A percentile compares a stretch with the other conserved stretches of the same genome.
These are phyloP conservation scores for Larix sibirica DNA, from an alignment of 83 land plant genomes.

Conservation along the genomic window DNA sequence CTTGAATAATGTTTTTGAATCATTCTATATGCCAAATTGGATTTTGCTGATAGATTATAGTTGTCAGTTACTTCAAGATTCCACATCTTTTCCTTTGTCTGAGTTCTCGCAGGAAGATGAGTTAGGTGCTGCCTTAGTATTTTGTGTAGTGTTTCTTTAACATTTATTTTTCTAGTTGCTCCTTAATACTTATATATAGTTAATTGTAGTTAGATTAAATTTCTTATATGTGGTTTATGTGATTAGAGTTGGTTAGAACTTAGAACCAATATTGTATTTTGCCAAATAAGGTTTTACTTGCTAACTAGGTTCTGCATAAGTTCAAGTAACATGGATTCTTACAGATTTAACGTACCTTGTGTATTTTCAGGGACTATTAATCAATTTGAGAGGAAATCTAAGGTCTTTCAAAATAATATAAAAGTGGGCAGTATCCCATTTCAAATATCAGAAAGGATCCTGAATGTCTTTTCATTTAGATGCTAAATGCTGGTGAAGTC, in stretches of 20 bases:
- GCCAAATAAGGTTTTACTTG: background rate
- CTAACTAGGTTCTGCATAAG: background rate
- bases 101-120: background rate
- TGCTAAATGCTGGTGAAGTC: background rate
- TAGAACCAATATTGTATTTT: background rate
- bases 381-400: background rate
- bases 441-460: background rate
- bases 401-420: background rate
- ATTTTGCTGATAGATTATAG: too few species aligned
- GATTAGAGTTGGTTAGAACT: background rate
- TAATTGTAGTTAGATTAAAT: background rate
- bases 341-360: background rate
- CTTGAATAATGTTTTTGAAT: too few species aligned
- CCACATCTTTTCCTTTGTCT: background rate
- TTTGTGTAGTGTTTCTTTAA: background rate
- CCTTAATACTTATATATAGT: too few species aligned
- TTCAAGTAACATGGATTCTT: background rate
- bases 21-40: too few species aligned
- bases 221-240: background rate
- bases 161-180: background rate
- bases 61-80: background rate
- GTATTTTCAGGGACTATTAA: background rate
- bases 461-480: background rate
- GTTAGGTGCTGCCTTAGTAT: background rate
- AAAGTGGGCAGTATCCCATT: background rate